These are phyloP conservation scores for Heritiera littoralis DNA, from an alignment of 345 rosid species.

Conservation along the genomic window DNA sequence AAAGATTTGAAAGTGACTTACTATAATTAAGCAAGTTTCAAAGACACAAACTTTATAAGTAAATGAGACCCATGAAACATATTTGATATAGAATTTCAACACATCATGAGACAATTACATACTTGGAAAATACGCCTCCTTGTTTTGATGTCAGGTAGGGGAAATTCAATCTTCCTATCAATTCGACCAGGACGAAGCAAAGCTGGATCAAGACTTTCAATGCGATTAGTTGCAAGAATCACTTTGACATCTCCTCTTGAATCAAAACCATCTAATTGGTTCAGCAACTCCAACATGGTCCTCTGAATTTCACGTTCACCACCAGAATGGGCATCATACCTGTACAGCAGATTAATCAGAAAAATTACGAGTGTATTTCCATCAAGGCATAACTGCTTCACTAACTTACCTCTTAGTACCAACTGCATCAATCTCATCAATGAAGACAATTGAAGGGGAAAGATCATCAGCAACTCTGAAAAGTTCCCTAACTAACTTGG, in stretches of 20 bases:
- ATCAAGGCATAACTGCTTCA: background rate
- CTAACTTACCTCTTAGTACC: constrained; percentile 84
- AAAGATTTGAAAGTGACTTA: background rate
- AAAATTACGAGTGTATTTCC: background rate
- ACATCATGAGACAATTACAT: constrained; percentile 1
- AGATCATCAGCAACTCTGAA: constrained; percentile 95
- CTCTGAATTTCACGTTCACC: constrained; percentile 99
- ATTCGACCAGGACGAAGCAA: constrained; percentile 94
- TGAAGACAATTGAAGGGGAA: constrained; percentile 93
- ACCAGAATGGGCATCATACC: constrained; percentile 96
- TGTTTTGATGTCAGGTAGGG: constrained; percentile 98
- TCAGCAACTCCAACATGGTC: constrained; percentile 94
- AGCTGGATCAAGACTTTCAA: constrained; percentile 96
- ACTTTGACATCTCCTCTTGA: constrained; percentile 98
- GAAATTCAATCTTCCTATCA: constrained; percentile 95
- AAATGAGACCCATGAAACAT: background rate
- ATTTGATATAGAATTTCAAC: background rate
- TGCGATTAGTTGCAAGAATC: constrained; percentile 93
- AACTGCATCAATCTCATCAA: constrained; percentile 96
- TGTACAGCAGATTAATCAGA: constrained; percentile 21
- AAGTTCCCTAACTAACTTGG: constrained; percentile 93
- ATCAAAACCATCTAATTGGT: constrained; percentile 96
- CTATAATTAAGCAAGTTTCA: background rate
- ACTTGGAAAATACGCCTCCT: constrained; percentile 98
- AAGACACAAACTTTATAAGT: background rate